phyloP scores from a whole-genome alignment of 1,284 basidiomycete species.

The Fomitopsis pinicola region DNA sequence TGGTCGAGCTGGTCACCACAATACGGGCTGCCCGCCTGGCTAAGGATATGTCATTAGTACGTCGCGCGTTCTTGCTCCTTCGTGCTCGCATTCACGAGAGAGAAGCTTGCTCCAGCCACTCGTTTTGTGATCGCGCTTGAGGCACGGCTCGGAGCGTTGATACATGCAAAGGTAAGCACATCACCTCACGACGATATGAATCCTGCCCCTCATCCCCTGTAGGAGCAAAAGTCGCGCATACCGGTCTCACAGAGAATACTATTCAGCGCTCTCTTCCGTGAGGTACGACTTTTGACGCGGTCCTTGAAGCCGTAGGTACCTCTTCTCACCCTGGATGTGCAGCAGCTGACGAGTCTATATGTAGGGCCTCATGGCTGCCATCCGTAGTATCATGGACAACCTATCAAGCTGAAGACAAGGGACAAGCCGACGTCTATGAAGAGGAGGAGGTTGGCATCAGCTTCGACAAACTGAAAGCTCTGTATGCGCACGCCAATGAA shows the following conservation, averaged over 20 bases:
- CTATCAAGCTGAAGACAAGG: conserved; percentile 30
- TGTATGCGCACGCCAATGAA: conserved; percentile 49
- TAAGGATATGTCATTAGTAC: conserved; percentile 36
- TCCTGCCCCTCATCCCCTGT: not conserved
- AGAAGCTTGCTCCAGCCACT: conserved; percentile 30
- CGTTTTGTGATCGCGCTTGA: conserved; percentile 60
- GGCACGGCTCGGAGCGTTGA: conserved; percentile 47
- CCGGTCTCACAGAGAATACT: conserved; percentile 55
- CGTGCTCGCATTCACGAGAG: conserved; percentile 24
- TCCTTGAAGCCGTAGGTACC: conserved; percentile 57
- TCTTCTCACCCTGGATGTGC: not conserved
- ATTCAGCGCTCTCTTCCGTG: conserved; percentile 53
- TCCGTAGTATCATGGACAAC: conserved; percentile 50
- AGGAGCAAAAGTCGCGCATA: conserved; percentile 50
- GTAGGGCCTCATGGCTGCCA: conserved; percentile 55
- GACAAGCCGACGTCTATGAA: conserved; percentile 28
- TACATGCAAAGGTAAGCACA: conserved; percentile 55
- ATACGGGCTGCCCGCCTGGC: conserved; percentile 40
- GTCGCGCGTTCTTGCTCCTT: conserved; percentile 11
- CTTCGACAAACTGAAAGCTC: conserved; percentile 39
- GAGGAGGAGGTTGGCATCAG: conserved; percentile 41
- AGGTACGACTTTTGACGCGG: conserved; percentile 55
- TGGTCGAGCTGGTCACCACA: conserved; percentile 58
- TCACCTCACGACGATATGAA: no score
- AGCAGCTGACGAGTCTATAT: not conserved